Base-by-base conservation (phyloP, 306 rosid genomes). In the Lathyrus tuberosus region DNA sequence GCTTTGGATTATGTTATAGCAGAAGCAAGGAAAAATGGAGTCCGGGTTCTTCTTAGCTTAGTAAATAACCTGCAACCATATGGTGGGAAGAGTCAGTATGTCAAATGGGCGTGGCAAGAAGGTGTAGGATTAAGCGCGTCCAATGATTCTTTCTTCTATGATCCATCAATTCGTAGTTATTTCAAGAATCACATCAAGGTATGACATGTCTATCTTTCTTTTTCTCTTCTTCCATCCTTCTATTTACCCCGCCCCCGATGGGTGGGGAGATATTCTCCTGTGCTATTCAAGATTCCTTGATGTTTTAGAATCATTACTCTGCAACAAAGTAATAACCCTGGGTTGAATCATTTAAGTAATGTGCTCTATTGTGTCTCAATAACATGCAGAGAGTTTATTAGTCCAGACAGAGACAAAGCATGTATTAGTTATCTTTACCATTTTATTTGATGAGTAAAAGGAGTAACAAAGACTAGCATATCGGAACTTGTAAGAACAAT, bases 61-160 rank as follows among this genome's bases (percentile, higher is more conserved):
- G 99, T 94, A 33, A 87, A 94, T 78, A 91, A 94, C 82, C 84
- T 94, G 87, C 89, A 88, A 69, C 89, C 96, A 42, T 94, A 79
- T 74, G 99, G 99, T 54, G 99, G 99, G 81, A 94, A 94, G 90
- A 83, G 91, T 80, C 92, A 87, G 79, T 94, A 94, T 71, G 99
- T 94, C 41, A 86, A 91, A 76, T 94, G 99, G 98, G 98, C 98
- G 42, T 94, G 97, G 98, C 86, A 88, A 73, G 98, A 94, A 68
- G 98, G 98, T 43, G 83, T 88, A 40, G 96, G 96, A 54, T 69
- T 94, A 80, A 91, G 99, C 51, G 80, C 97, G 0, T 94, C 97
- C 30, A 91, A 94, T 53, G 99, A 94, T 84, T 94, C 99, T 66
- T 94, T 94, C 93, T 94, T 94, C 83, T 94, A 82, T 51, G 99